Conservation (phyloP, 192 early-diverging fungal genomes). For the Entophlyctis helioformis region DNA sequence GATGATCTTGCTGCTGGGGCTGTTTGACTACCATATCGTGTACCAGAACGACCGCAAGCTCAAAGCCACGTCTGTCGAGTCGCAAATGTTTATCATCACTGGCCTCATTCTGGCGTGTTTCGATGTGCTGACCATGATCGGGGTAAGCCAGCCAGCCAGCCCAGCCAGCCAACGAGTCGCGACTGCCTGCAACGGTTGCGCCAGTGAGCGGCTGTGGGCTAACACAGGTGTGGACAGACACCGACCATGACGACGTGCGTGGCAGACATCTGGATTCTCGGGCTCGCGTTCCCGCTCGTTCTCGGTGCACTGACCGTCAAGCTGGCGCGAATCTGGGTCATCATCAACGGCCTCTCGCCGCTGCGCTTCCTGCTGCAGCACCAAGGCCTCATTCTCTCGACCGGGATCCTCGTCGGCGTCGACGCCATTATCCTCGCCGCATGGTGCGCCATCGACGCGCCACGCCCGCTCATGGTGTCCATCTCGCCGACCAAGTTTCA, state of each 20-base stretch:
- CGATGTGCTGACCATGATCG: neutral
- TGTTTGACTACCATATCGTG: no score
- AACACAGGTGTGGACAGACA: conserved; percentile 1
- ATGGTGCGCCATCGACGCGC: no score
- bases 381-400: no score
- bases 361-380: no score
- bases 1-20: no score
- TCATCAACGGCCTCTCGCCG: no score
- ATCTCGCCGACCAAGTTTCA: no score
- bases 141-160: neutral
- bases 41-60: neutral
- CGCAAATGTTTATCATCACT: neutral
- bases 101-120: neutral
- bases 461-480: no score
- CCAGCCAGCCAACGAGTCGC: neutral
- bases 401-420: no score
- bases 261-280: conserved; percentile 2
- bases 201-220: no score
- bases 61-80: neutral
- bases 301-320: conserved; percentile 9
- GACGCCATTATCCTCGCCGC: no score
- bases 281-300: neutral
- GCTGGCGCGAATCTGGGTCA: no score
- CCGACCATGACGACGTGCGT: conserved; percentile 3
- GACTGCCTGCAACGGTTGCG: neutral